These are phyloP conservation scores for Apiospora aurea DNA, from an alignment of 2,329 filamentous ascomycete genomes.

Conservation along the genomic window DNA sequence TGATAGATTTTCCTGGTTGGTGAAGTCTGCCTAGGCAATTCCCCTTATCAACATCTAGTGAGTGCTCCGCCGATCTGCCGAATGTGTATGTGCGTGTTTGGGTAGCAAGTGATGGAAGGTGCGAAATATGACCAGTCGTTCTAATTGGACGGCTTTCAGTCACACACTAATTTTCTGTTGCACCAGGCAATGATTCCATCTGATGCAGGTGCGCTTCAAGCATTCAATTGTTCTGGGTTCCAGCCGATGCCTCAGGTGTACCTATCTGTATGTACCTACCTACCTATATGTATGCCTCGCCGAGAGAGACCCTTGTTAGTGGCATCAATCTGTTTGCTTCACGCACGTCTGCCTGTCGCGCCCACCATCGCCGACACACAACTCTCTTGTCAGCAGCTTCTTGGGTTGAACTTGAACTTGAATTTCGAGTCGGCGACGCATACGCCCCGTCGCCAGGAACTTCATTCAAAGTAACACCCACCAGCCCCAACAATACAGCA, in stretches of 20 bases:
- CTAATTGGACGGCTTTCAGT: background rate
- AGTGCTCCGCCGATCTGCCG: background rate
- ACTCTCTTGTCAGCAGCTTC: background rate
- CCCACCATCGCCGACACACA: background rate
- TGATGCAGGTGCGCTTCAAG: background rate
- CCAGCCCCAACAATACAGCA: background rate
- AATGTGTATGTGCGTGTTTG: background rate
- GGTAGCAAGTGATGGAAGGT: background rate
- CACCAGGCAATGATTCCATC: background rate
- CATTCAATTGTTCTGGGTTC: background rate
- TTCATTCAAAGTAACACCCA: background rate
- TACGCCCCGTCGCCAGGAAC: background rate
- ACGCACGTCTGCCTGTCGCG: background rate
- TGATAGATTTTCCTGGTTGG: too few species aligned
- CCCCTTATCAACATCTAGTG: background rate
- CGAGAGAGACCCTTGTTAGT: background rate
- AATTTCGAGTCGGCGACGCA: background rate
- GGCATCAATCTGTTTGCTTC: background rate
- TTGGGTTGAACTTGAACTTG: background rate
- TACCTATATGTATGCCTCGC: background rate
- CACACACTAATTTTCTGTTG: background rate
- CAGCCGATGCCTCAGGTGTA: background rate
- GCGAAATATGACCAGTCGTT: background rate
- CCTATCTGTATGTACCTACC: too few species aligned
- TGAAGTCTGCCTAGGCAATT: too few species aligned